Conservation (phyloP, 1,139 yeast species). For the Hemisphaericaspora subhashii region DNA sequence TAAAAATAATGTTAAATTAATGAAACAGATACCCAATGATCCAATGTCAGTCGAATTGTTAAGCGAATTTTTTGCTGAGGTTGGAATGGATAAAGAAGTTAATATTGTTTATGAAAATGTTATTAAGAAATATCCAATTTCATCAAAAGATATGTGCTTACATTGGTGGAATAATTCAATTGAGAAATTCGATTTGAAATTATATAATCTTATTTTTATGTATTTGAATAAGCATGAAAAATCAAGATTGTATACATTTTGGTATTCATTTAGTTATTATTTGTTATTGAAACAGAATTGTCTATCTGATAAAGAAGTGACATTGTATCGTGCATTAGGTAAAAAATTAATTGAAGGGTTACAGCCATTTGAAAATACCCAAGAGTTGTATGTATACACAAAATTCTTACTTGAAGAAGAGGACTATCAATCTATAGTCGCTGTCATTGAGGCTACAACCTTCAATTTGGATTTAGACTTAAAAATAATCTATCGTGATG, state of each 20-base stretch:
- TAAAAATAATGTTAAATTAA: conserved; percentile 39
- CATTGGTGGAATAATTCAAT: conserved; percentile 51
- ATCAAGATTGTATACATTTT: conserved; percentile 36
- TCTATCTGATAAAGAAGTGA: conserved; percentile 32
- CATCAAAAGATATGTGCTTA: conserved; percentile 34
- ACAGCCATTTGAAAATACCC: conserved; percentile 49
- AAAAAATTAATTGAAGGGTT: conserved; percentile 47
- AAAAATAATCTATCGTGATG: conserved; percentile 50
- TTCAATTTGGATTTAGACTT: conserved; percentile 54
- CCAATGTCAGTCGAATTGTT: conserved; percentile 51
- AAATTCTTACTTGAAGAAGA: conserved; percentile 41
- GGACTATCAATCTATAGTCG: conserved; percentile 28
- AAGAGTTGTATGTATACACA: conserved; percentile 59
- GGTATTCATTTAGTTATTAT: conserved; percentile 50
- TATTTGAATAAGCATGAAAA: conserved; percentile 33
- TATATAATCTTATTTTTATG: conserved; percentile 49
- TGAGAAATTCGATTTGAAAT: conserved; percentile 34
- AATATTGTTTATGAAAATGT: conserved; percentile 54
- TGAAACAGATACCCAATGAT: conserved; percentile 53
- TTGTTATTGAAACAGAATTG: conserved; percentile 24
- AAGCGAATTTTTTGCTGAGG: conserved; percentile 33
- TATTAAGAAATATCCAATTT: conserved; percentile 52
- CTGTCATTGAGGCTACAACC: conserved; percentile 29
- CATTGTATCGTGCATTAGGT: conserved; percentile 58
- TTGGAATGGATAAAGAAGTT: conserved; percentile 38